Conservation (phyloP, 2,329 filamentous ascomycete genomes). For the Arthrobotrys conoides region DNA sequence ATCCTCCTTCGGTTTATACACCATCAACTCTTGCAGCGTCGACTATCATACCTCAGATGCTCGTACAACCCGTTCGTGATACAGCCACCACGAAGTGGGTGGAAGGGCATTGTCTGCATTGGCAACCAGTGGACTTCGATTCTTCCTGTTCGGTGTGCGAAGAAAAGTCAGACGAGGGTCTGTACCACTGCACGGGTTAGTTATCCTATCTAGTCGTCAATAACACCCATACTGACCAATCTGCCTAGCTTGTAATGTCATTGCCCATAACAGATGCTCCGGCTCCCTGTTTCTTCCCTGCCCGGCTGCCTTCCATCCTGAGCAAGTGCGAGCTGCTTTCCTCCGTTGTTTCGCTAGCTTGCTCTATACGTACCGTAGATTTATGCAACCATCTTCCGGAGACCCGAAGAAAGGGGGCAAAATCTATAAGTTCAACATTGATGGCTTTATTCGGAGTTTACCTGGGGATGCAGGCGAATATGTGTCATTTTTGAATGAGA, state of each 20-base stretch:
- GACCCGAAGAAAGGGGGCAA: constrained; percentile 76
- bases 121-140: constrained; percentile 73
- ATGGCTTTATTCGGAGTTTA: constrained; percentile 76
- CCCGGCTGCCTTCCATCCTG: constrained; percentile 76
- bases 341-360: constrained; percentile 78
- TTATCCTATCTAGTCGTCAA: constrained; percentile 46
- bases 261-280: constrained; percentile 74
- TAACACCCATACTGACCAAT: constrained; percentile 13
- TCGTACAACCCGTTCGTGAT: constrained; percentile 82
- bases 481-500: constrained; percentile 75
- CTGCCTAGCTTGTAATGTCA: constrained; percentile 67
- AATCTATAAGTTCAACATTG: constrained; percentile 77
- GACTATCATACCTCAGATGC: constrained; percentile 87
- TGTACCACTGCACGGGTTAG: constrained; percentile 78
- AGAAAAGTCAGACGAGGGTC: constrained; percentile 79
- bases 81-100: constrained; percentile 86
- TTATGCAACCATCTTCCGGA: constrained; percentile 73
- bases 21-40: constrained; percentile 88
- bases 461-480: constrained; percentile 77
- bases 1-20: constrained; percentile 86
- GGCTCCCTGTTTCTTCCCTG: constrained; percentile 76
- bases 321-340: constrained; percentile 78
- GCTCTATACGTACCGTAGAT: constrained; percentile 78
- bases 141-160: constrained; percentile 81
- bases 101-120: constrained; percentile 85